Conservation (phyloP, 768 basidiomycete genomes). For the Filobasidium floriforme region DNA sequence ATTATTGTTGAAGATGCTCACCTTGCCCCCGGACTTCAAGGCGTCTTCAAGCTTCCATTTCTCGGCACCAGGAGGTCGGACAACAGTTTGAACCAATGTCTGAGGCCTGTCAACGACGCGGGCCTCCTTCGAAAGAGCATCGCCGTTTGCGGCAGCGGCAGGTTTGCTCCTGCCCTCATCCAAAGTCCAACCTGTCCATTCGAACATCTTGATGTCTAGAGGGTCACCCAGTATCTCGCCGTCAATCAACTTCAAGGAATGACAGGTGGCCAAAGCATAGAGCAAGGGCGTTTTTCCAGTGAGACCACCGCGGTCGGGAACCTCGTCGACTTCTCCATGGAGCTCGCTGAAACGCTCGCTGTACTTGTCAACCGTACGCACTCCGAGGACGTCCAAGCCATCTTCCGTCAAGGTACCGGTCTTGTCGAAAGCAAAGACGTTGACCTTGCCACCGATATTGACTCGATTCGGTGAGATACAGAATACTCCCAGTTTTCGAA, state of each 20-base stretch:
- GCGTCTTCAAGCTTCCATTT: slow-evolving; percentile 90
- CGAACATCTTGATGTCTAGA: slow-evolving; percentile 95
- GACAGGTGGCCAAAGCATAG: slow-evolving; percentile 90
- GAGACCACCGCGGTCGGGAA: slow-evolving; percentile 55
- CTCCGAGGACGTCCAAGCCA: slow-evolving; percentile 90
- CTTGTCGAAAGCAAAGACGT: slow-evolving; percentile 97
- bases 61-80: slow-evolving; percentile 87
- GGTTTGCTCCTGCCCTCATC: slow-evolving; percentile 72
- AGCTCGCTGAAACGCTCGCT: slow-evolving; percentile 79
- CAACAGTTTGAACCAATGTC: slow-evolving; percentile 90
- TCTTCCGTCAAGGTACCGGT: slow-evolving; percentile 98
- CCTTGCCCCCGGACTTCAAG: slow-evolving; percentile 70
- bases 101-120: slow-evolving; percentile 55
- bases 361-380: slow-evolving; percentile 71
- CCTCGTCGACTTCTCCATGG: slow-evolving; percentile 72
- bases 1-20: slow-evolving; percentile 40
- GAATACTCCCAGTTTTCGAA: slow-evolving; percentile 80
- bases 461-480: slow-evolving; percentile 94
- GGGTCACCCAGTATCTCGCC: slow-evolving; percentile 89
- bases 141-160: slow-evolving; percentile 48
- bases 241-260: slow-evolving; percentile 84
- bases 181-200: slow-evolving; percentile 89
- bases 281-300: slow-evolving; percentile 74
- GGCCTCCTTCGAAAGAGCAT: slow-evolving; percentile 26
- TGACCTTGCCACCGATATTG: slow-evolving; percentile 91